Evolutionary conservation across 2,329 filamentous ascomycete species (phyloP).

Genomic region (Incumbomyces lentus): DNA sequence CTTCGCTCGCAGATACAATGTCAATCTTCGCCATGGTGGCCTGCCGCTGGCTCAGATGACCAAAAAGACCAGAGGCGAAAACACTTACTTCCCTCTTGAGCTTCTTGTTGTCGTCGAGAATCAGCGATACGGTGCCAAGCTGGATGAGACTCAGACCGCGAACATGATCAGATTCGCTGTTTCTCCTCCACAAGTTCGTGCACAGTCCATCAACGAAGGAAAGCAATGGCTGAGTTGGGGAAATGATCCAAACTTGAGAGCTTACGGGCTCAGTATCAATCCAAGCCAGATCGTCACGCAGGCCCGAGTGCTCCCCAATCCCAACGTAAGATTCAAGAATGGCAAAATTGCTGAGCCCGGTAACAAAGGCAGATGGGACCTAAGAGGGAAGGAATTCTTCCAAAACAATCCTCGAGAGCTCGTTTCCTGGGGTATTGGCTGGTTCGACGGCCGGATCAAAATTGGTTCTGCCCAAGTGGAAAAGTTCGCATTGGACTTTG

Average conservation of each 20-base stretch:
- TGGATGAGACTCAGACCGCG: conserved; percentile 56
- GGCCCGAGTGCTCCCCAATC: conserved; percentile 61
- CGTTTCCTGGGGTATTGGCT: conserved; percentile 63
- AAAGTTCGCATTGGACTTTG: conserved; percentile 51
- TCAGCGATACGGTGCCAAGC: conserved; percentile 49
- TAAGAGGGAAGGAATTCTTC: conserved; percentile 71
- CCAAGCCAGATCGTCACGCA: conserved; percentile 53
- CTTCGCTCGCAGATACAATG: conserved; percentile 43
- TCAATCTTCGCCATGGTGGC: conserved; percentile 34
- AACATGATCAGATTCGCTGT: conserved; percentile 93
- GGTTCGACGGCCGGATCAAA: conserved; percentile 47
- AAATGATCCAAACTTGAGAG: conserved; percentile 56
- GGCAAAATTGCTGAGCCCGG: conserved; percentile 48
- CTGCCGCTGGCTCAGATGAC: conserved; percentile 52
- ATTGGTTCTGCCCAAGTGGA: conserved; percentile 36
- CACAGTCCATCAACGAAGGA: conserved; percentile 55
- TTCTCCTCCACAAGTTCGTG: conserved; percentile 60
- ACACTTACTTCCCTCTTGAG: conserved; percentile 47
- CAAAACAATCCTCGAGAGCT: conserved; percentile 53
- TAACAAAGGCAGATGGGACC: conserved; percentile 70
- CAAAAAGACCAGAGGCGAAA: conserved; percentile 29
- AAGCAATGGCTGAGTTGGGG: conserved; percentile 58
- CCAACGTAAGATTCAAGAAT: conserved; percentile 54
- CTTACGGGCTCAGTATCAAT: conserved; percentile 65
- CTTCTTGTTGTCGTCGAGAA: conserved; percentile 42